Conservation (phyloP, 768 basidiomycete genomes). For the Lentinula boryana region DNA sequence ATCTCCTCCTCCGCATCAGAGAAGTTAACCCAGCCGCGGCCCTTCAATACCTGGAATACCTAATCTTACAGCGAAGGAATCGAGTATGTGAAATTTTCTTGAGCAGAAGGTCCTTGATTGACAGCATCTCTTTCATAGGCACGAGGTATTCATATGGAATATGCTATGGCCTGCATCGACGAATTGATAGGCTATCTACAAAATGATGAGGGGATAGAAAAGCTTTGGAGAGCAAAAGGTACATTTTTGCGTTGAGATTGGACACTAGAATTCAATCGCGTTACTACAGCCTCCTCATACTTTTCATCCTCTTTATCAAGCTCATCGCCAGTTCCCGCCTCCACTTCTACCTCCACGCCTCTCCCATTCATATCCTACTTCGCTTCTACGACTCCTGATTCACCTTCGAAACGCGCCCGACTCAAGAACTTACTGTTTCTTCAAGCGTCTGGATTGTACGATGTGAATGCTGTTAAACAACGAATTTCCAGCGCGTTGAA, state of each 20-base stretch:
- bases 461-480: conserved; percentile 39
- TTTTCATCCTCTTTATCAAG: neutral
- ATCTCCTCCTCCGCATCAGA: conserved; percentile 49
- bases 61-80: conserved; percentile 66
- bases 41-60: conserved; percentile 70
- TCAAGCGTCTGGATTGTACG: conserved; percentile 69
- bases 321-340: neutral
- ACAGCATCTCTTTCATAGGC: conserved; percentile 32
- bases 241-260: conserved; percentile 2
- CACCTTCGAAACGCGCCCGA: conserved; percentile 63
- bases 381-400: conserved; percentile 76
- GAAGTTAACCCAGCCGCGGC: conserved; percentile 56
- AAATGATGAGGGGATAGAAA: conserved; percentile 44
- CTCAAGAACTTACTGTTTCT: conserved; percentile 77
- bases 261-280: conserved; percentile 40
- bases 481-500: conserved; percentile 64
- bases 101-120: neutral
- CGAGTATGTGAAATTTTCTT: conserved; percentile 30
- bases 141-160: conserved; percentile 55
- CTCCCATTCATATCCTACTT: conserved; percentile 63
- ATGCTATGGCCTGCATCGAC: conserved; percentile 52
- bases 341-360: conserved; percentile 20
- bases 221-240: conserved; percentile 74
- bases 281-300: conserved; percentile 25
- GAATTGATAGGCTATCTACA: conserved; percentile 44